These are phyloP conservation scores for Picochlorum sp. DNA, from an alignment of 139 green algal genomes.

Conservation along the genomic window DNA sequence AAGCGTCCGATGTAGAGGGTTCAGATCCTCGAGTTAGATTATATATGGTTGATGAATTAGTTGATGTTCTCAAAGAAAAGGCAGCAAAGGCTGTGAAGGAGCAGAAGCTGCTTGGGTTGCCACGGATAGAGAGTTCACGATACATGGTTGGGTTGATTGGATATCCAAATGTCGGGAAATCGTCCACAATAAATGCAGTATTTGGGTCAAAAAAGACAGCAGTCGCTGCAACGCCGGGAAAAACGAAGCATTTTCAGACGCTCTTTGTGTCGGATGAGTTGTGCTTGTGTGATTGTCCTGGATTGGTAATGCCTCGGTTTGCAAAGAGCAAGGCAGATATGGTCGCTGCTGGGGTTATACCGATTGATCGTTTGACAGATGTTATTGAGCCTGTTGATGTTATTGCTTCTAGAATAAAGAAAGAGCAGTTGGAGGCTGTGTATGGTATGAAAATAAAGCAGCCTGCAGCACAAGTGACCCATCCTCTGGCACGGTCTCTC, in stretches of 20 bases:
- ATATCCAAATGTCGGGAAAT: conserved; percentile 98
- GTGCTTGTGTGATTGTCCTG: conserved; percentile 83
- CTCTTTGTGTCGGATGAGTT: conserved; percentile 68
- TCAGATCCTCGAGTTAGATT: conserved; percentile 30
- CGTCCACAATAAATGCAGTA: conserved; percentile 88
- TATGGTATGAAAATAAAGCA: conserved; percentile 68
- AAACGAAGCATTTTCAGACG: conserved; percentile 99
- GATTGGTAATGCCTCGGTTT: conserved; percentile 90
- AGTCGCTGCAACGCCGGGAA: conserved; percentile 90
- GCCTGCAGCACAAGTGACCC: conserved; percentile 18
- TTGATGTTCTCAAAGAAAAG: conserved; percentile 24
- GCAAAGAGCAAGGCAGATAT: conserved; percentile 84
- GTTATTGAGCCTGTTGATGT: conserved; percentile 66
- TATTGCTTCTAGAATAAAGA: conserved; percentile 42
- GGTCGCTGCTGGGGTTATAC: conserved; percentile 90
- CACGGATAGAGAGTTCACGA: conserved; percentile 12
- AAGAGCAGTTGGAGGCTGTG: conserved; percentile 51
- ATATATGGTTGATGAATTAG: conserved; percentile 38
- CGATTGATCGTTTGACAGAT: conserved; percentile 93
- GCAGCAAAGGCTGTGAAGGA: conserved; percentile 26
- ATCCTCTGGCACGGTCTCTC: conserved; percentile 45
- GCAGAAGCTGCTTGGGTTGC: conserved; percentile 3
- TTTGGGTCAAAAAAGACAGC: conserved; percentile 93
- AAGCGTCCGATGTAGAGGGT: neutral
- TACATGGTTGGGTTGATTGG: conserved; percentile 83